phyloP scores from a whole-genome alignment of 176 grass and related monocot genomes.

The Aegilops tauschii region DNA sequence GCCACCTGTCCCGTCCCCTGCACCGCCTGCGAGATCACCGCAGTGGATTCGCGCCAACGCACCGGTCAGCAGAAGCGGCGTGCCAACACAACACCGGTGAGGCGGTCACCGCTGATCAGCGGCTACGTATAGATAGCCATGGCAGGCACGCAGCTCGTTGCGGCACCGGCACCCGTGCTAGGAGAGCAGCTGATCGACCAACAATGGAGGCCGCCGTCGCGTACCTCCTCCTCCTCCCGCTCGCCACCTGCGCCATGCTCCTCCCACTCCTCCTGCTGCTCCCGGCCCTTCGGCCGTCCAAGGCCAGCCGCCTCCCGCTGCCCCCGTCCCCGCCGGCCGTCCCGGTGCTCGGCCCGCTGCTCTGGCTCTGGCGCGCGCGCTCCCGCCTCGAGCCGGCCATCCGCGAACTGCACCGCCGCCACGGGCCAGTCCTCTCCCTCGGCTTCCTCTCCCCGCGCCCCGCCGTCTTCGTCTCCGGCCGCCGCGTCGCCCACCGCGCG shows the following conservation, averaged over 20 bases:
- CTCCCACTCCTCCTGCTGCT: neutral
- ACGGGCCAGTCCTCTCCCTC: slow-evolving; percentile 43
- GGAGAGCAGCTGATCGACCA: neutral
- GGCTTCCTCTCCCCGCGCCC: slow-evolving; percentile 32
- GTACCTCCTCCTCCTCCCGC: neutral
- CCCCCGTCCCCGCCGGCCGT: slow-evolving; percentile 19
- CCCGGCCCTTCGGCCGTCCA: neutral
- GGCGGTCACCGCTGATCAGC: neutral
- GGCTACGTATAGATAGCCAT: neutral
- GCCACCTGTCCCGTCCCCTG: neutral
- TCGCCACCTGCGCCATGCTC: neutral
- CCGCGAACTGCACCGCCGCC: slow-evolving; percentile 18
- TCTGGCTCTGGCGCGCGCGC: slow-evolving; percentile 12
- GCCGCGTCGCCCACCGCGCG: slow-evolving; percentile 16
- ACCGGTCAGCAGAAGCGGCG: too few species aligned
- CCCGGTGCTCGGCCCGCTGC: neutral
- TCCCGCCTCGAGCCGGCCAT: slow-evolving; percentile 35
- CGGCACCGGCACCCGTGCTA: neutral
- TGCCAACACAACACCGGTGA: too few species aligned
- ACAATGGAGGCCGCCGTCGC: neutral
- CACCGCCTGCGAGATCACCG: neutral
- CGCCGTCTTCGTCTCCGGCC: slow-evolving; percentile 38
- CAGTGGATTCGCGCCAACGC: neutral
- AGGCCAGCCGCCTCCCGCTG: neutral
- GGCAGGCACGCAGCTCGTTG: neutral